Percentiles rank a stretch among this genome's conserved stretches.
These are phyloP conservation scores for Polyporus tsugae DNA, from an alignment of 1,284 basidiomycete species.

Conservation along the genomic window DNA sequence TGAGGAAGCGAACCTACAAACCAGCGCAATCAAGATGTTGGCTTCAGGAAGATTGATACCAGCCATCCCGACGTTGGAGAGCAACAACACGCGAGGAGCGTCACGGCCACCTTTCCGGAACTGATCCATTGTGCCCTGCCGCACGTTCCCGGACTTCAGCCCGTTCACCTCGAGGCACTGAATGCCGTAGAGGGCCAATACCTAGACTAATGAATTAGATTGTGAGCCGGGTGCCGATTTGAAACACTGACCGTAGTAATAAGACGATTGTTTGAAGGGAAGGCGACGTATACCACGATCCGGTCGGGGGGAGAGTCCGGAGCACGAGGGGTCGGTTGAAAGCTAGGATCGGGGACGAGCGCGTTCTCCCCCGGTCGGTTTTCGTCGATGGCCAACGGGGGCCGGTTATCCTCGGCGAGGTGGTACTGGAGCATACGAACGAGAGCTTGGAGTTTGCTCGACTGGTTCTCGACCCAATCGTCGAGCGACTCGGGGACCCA, in stretches of 20 bases:
- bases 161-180: not conserved
- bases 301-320: not conserved
- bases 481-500: not conserved
- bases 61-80: not conserved
- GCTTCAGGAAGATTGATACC: not conserved
- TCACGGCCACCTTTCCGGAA: not conserved
- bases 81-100: not conserved
- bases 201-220: too few species aligned
- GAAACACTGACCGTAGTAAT: not conserved
- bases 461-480: not conserved
- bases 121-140: not conserved
- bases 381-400: not conserved
- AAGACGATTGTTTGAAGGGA: not conserved
- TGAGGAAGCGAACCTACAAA: not conserved
- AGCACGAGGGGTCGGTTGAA: not conserved
- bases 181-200: not conserved
- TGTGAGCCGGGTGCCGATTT: too few species aligned
- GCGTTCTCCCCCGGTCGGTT: not conserved
- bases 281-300: not conserved
- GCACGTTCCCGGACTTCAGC: not conserved
- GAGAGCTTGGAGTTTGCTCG: not conserved
- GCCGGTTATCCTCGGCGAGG: not conserved
- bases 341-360: not conserved
- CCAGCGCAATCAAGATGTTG: not conserved
- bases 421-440: not conserved